These are phyloP conservation scores for Tulasnella sp. DNA, from an alignment of 768 basidiomycete species.

Conservation along the genomic window DNA sequence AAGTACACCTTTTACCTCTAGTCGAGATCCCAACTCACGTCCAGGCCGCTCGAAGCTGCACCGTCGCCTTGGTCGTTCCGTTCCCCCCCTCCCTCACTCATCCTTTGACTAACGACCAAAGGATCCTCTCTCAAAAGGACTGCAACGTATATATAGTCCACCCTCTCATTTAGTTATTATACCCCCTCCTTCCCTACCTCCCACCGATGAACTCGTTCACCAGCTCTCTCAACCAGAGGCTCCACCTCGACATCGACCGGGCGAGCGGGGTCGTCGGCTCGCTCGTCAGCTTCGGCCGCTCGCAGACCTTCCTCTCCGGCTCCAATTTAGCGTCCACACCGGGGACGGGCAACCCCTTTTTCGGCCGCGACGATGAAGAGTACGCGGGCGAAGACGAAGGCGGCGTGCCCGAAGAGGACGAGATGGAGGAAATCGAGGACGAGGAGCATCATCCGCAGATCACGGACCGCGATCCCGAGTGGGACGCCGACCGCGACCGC, in stretches of 20 bases:
- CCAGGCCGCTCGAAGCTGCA: neutral
- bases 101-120: neutral
- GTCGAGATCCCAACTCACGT: neutral
- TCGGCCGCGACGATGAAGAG: conserved; percentile 14
- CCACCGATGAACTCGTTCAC: neutral
- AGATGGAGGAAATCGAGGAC: conserved; percentile 9
- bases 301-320: conserved; percentile 27
- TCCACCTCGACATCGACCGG: conserved; percentile 10
- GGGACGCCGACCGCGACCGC: conserved; percentile 6
- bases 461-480: neutral
- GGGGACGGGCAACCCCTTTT: neutral
- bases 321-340: conserved; percentile 26
- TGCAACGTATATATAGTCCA: neutral
- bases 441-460: neutral
- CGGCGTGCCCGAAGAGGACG: neutral
- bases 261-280: conserved; percentile 27
- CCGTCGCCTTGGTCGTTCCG: neutral
- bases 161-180: neutral
- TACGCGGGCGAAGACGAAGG: conserved; percentile 24
- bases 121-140: neutral
- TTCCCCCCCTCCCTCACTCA: neutral
- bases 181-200: neutral
- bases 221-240: conserved; percentile 1
- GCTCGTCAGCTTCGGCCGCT: conserved; percentile 18
- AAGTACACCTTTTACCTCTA: neutral